phyloP scores from a whole-genome alignment of 768 basidiomycete species.

The Pleurotus salmoneostramineus region DNA sequence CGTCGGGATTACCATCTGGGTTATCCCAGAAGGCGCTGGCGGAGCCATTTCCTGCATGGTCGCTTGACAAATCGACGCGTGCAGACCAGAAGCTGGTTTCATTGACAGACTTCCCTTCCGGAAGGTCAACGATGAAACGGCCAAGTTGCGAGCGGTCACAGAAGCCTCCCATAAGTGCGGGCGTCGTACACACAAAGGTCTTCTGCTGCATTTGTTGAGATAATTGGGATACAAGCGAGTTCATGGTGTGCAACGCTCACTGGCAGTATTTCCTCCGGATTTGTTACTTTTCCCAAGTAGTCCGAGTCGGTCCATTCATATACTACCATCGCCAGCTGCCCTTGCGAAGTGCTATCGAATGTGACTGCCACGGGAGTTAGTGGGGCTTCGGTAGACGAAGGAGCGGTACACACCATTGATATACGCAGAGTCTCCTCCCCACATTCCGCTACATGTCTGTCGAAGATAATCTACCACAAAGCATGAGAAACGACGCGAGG shows the following conservation, averaged over 20 bases:
- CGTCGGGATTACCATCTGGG: slow-evolving; percentile 55
- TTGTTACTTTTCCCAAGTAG: slow-evolving; percentile 72
- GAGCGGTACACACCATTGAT: slow-evolving; percentile 64
- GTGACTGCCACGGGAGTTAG: slow-evolving; percentile 45
- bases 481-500: slow-evolving; percentile 6
- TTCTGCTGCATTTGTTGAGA: slow-evolving; percentile 53
- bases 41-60: slow-evolving; percentile 14
- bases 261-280: slow-evolving; percentile 51
- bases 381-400: slow-evolving; percentile 10
- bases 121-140: slow-evolving; percentile 83
- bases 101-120: slow-evolving; percentile 53
- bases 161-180: slow-evolving; percentile 64
- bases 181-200: slow-evolving; percentile 91
- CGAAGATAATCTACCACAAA: slow-evolving; percentile 59
- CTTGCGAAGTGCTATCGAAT: slow-evolving; percentile 74
- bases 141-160: slow-evolving; percentile 74
- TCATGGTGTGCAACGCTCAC: slow-evolving; percentile 40
- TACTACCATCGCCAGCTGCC: slow-evolving; percentile 90
- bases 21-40: slow-evolving; percentile 51
- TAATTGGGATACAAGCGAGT: slow-evolving; percentile 11
- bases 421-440: slow-evolving; percentile 70
- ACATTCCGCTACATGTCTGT: slow-evolving; percentile 97
- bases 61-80: slow-evolving; percentile 54
- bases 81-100: slow-evolving; percentile 89
- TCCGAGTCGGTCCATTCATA: slow-evolving; percentile 92